Evolutionary conservation across 805 yeast species (phyloP), one percentile per base, ranked within the genome.

Genomic region (Kodamaea kaohsiungensis): DNA sequence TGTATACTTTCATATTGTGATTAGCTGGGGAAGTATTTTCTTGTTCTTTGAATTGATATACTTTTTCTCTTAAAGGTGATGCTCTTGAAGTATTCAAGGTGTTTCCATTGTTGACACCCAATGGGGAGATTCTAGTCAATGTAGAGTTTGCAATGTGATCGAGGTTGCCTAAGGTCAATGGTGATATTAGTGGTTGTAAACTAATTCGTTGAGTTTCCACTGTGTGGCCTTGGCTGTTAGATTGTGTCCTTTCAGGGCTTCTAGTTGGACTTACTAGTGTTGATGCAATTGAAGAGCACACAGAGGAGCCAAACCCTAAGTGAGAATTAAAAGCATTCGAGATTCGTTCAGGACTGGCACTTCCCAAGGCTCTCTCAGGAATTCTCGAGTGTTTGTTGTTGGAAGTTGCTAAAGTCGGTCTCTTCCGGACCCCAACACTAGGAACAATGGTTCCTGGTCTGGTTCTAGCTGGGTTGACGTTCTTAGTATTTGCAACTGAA

Each of bases 201-300:
- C 45, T 40, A 17, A 40, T 40, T 9, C 45, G 45, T 40, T 40
- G 45, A 40, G 45, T 40, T 40, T 40, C 45, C 22, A 40, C 25
- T 12, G 48, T 46, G 48, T 19, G n/a, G 2, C 48, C 35, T 30
- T 46, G 48, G 2, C 19, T 27, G 8, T 13, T 27, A n/a, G 18
- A 4, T 12, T 27, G 35, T 6, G 7, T 12, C n/a, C 37, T 33
- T 27, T 25, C 38, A 30, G 48, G 48, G 22, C 48, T 46, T 15
- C 39, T 25, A 3, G 38, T 18, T n/a, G 48, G 48, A 30, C 48
- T 46, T 7, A 33, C 48, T 6, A 46, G 38, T 16, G 48, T 27
- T 2, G 48, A 46, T 9, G 38, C 19, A 16, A 18, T 12, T 12
- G 48, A 46, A 2, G 48, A 46, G 25, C 45, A 40, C 5, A 40